phyloP scores from a whole-genome alignment of 2,329 filamentous ascomycete species.

The Fusarium mundagurra region DNA sequence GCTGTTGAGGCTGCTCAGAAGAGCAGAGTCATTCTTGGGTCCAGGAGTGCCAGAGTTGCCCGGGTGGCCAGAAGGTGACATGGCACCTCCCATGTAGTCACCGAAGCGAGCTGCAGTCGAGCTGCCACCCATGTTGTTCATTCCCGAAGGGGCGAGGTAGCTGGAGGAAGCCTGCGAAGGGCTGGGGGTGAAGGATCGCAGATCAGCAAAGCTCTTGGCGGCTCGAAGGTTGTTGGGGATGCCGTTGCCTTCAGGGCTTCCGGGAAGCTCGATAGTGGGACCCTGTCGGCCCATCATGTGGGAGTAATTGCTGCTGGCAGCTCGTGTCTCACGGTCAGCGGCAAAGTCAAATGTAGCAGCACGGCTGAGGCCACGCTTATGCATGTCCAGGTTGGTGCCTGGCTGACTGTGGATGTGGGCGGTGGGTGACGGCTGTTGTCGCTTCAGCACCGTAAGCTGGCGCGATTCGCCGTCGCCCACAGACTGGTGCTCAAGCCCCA shows the following conservation, averaged over 20 bases:
- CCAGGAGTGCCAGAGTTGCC: conserved; percentile 52
- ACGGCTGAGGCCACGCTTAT: conserved; percentile 86
- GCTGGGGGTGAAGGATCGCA: conserved; percentile 94
- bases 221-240: conserved; percentile 85
- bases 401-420: conserved; percentile 65
- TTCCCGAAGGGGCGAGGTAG: conserved; percentile 64
- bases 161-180: conserved; percentile 86
- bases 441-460: conserved; percentile 89
- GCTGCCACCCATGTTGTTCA: conserved; percentile 64
- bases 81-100: conserved; percentile 55
- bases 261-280: conserved; percentile 88
- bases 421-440: conserved; percentile 63
- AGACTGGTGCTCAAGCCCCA: conserved; percentile 90
- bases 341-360: conserved; percentile 98
- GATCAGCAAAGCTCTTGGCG: conserved; percentile 95
- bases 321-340: conserved; percentile 75
- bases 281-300: conserved; percentile 82
- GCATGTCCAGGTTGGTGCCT: conserved; percentile 76
- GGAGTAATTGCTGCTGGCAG: conserved; percentile 72
- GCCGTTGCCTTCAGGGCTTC: conserved; percentile 71
- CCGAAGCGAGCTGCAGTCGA: conserved; percentile 55
- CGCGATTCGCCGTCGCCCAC: conserved; percentile 88
- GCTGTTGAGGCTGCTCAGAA: conserved; percentile 60
- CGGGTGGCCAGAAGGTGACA: conserved; percentile 48
- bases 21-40: conserved; percentile 50